Percentiles rank a stretch among this genome's conserved stretches.
These are phyloP conservation scores for Pythium plurisporium DNA, from an alignment of 352 stramenopile genomes.

Conservation along the genomic window DNA sequence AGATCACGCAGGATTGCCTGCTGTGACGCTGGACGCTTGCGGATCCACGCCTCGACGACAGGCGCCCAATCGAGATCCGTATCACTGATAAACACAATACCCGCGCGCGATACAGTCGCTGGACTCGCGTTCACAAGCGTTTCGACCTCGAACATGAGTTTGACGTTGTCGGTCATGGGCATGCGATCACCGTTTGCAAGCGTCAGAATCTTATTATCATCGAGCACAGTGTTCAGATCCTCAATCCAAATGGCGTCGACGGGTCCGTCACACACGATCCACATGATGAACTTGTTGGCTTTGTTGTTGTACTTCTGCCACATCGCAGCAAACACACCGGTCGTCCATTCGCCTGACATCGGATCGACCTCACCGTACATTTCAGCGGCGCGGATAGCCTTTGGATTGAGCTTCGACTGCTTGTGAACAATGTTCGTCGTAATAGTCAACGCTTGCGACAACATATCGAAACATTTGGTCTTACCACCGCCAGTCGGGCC, in stretches of 20 bases:
- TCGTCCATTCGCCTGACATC: conserved; percentile 97
- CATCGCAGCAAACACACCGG: conserved; percentile 96
- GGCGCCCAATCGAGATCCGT: conserved; percentile 97
- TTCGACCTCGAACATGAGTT: conserved; percentile 97
- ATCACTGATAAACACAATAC: conserved; percentile 98
- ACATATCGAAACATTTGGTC: conserved; percentile 95
- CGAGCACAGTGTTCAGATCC: conserved; percentile 97
- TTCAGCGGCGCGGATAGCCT: conserved; percentile 95
- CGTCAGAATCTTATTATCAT: conserved; percentile 98
- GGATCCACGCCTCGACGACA: conserved; percentile 95
- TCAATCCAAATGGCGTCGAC: conserved; percentile 99
- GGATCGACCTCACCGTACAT: conserved; percentile 98
- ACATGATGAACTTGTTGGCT: conserved; percentile 97
- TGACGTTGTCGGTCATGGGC: conserved; percentile 98
- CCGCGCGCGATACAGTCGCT: conserved; percentile 94
- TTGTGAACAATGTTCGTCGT: conserved; percentile 94
- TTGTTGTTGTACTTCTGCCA: conserved; percentile 99
- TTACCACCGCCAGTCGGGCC: conserved; percentile 96
- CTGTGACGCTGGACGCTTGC: conserved; percentile 82
- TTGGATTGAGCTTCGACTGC: conserved; percentile 96
- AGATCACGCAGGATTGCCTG: conserved; percentile 89
- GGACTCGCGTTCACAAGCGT: conserved; percentile 96
- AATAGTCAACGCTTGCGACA: conserved; percentile 92
- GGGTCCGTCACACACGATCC: conserved; percentile 96
- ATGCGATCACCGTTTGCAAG: conserved; percentile 97